A percentile compares a stretch with the other conserved stretches of the same genome.
Evolutionary conservation across 768 basidiomycete genomes (phyloP).

Genomic region (Floccularia luteovirens): DNA sequence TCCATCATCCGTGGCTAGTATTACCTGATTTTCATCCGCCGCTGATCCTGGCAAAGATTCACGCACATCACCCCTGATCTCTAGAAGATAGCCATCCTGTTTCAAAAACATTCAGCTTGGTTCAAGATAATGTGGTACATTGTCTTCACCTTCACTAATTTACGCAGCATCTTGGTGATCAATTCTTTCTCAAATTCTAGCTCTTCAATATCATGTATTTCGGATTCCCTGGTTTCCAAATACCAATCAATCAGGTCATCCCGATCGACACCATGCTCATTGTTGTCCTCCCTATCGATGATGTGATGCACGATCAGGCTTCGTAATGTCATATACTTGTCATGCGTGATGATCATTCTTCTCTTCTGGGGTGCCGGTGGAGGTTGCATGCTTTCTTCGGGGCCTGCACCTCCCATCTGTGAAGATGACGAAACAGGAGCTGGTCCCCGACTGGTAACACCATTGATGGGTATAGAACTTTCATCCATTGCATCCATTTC

Average conservation of each 20-base stretch:
- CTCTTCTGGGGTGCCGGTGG: slow-evolving; percentile 46
- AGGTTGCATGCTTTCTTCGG: slow-evolving; percentile 18
- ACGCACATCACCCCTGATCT: slow-evolving; percentile 76
- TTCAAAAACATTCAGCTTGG: no score
- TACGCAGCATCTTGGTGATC: slow-evolving; percentile 80
- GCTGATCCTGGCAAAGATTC: slow-evolving; percentile 68
- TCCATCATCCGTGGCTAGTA: slow-evolving; percentile 39
- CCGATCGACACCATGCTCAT: slow-evolving; percentile 70
- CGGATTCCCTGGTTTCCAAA: slow-evolving; percentile 80
- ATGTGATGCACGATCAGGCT: slow-evolving; percentile 83
- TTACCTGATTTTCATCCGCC: slow-evolving; percentile 51
- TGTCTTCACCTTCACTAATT: slow-evolving; percentile 77
- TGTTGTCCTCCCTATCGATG: slow-evolving; percentile 66
- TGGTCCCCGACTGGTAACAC: slow-evolving; percentile 16
- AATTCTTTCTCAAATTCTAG: slow-evolving; percentile 89
- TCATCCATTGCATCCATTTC: slow-evolving; percentile 49
- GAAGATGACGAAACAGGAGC: slow-evolving; percentile 27
- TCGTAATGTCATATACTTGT: slow-evolving; percentile 88
- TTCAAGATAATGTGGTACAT: no score
- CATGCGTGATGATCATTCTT: slow-evolving; percentile 92
- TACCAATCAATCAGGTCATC: slow-evolving; percentile 98
- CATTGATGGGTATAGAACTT: slow-evolving; percentile 30
- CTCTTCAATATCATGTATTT: slow-evolving; percentile 78
- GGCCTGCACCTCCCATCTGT: slow-evolving; percentile 26
- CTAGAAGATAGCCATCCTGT: slow-evolving; percentile 81